phyloP scores from a whole-genome alignment of 352 stramenopile species.

The Phytopythium aichiense region DNA sequence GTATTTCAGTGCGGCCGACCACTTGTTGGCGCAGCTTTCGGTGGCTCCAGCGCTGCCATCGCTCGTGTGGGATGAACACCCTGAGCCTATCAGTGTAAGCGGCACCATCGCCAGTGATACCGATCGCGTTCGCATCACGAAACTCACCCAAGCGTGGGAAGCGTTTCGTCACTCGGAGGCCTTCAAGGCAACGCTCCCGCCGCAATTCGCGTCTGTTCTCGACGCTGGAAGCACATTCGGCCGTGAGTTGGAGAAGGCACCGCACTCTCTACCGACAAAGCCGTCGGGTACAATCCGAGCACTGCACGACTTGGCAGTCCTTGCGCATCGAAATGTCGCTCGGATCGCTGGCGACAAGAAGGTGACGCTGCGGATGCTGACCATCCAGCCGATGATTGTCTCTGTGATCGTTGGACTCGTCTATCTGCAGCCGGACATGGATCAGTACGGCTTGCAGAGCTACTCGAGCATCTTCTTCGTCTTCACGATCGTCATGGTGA shows the following conservation, averaged over 20 bases:
- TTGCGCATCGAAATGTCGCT: conserved; percentile 29
- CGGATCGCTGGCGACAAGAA: conserved; percentile 5
- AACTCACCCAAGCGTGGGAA: background rate
- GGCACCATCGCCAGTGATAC: background rate
- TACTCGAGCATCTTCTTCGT: conserved; percentile 31
- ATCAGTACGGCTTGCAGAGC: conserved; percentile 23
- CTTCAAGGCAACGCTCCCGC: background rate
- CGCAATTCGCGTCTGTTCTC: background rate
- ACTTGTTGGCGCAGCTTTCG: conserved; percentile 14
- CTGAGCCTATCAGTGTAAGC: too few relatives aligned
- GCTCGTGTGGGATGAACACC: background rate
- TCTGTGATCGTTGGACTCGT: conserved; percentile 21
- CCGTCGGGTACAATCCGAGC: background rate
- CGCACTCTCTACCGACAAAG: background rate
- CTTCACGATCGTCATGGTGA: conserved; percentile 21
- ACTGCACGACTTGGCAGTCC: conserved; percentile 13
- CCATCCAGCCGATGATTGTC: conserved; percentile 11
- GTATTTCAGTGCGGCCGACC: conserved; percentile 38
- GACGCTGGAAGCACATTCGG: background rate
- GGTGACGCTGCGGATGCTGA: conserved; percentile 10
- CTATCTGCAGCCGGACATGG: conserved; percentile 26
- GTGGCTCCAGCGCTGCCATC: background rate
- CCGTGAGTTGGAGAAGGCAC: background rate
- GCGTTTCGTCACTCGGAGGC: background rate
- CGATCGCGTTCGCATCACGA: background rate